These are phyloP conservation scores for Boehmeria nivea DNA, from an alignment of 306 rosid species.

Conservation along the genomic window DNA sequence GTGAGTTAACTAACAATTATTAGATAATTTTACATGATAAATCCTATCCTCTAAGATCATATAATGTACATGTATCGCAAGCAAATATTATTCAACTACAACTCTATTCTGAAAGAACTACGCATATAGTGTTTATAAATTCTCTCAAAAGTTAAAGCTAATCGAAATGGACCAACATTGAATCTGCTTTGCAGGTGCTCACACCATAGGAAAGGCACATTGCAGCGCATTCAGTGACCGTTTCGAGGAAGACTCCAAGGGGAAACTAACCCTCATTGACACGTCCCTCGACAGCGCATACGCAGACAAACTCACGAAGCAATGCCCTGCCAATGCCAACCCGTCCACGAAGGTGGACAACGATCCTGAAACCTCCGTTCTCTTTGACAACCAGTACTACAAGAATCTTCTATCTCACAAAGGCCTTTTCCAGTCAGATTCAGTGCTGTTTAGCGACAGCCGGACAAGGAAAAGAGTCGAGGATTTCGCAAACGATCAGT, in stretches of 20 bases:
- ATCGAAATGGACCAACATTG: too few relatives aligned
- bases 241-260: constrained; percentile 48
- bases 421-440: constrained; percentile 77
- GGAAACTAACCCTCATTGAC: constrained; percentile 48
- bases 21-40: too few relatives aligned
- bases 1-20: too few relatives aligned
- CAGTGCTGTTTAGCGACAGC: constrained; percentile 38
- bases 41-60: too few relatives aligned
- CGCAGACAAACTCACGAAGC: constrained; percentile 50
- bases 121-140: too few relatives aligned
- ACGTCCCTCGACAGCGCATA: constrained; percentile 50
- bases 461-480: constrained; percentile 45
- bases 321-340: constrained; percentile 41
- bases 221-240: constrained; percentile 68
- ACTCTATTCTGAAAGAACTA: too few relatives aligned
- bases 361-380: constrained; percentile 61
- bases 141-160: too few relatives aligned
- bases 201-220: constrained; percentile 75
- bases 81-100: too few relatives aligned
- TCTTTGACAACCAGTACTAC: constrained; percentile 73
- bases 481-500: constrained; percentile 56
- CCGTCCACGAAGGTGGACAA: constrained; percentile 45
- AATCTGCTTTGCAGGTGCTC: constrained; percentile 56
- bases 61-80: too few relatives aligned
- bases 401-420: constrained; percentile 46